Base-by-base conservation (phyloP, 2,329 filamentous ascomycete genomes). In the Pseudogymnoascus sp. region DNA sequence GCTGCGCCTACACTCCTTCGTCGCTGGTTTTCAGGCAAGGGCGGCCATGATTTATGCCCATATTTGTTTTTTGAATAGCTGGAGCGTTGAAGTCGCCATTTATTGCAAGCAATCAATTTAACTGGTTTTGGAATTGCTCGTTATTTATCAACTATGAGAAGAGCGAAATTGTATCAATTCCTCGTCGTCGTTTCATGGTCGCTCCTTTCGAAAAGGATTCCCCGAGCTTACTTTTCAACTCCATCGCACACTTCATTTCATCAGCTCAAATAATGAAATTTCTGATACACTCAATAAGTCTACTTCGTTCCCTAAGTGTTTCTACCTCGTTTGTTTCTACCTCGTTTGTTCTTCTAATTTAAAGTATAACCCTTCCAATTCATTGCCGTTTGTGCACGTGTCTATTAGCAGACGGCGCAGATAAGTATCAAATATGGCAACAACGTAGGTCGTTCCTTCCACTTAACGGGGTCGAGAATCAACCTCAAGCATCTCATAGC, bases 21-120 rank as follows among this genome's bases (percentile, higher is more conserved):
- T 55, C 1, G 13, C 29, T 52, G 45, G 3, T 52, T 52, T 48
- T 31, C 6, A 7, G 42, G 13, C 45, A 52, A 52, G 25, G n/a
- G 29, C 29, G 9, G 29, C 21, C 48, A 33, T 33, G 29, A 35
- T 55, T 33, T 33, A 55, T 55, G 48, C 29, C 15, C 48, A 35
- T 55, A 3, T n/a, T 55, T 9, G 48, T 35, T 33, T 55, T 55
- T 55, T 35, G 27, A 15, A 35, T 55, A 33, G 29, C 10, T 35
- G 9, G 18, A 55, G 48, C 29, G 48, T 21, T 55, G 21, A 29
- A 29, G 48, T 55, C 29, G 10, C 13, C n/a, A 55, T 35, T 55
- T 55, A 31, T 55, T 55, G 48, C n/a, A 35, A 55, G 48, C 48
- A 55, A 55, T 55, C 48, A 55, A 55, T 55, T 29, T 55, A 55